phyloP scores from a whole-genome alignment of 73 alveolate genomes.

The Paramecium octaurelia region DNA sequence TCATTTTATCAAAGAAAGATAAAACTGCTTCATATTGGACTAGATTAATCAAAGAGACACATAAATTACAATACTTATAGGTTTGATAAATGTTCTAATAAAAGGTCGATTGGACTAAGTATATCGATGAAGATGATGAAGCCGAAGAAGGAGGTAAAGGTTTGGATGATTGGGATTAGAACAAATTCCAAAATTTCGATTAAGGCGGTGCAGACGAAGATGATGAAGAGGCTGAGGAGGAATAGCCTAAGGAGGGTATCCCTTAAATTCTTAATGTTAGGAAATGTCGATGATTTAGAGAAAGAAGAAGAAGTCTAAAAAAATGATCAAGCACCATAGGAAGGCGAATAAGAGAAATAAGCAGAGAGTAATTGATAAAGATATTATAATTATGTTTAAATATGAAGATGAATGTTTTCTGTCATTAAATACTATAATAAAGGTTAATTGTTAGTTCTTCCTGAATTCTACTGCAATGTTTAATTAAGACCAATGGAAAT shows the following conservation, averaged over 20 bases:
- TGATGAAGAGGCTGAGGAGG: slow-evolving; percentile 69
- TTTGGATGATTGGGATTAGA: slow-evolving; percentile 70
- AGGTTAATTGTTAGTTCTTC: background rate
- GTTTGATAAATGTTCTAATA: slow-evolving; percentile 56
- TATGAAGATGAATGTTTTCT: background rate
- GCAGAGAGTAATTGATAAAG: background rate
- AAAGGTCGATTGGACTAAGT: slow-evolving; percentile 69
- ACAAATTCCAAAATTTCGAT: slow-evolving; percentile 63
- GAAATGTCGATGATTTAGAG: background rate
- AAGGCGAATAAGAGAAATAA: background rate
- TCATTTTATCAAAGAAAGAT: slow-evolving; percentile 65
- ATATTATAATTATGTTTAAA: background rate
- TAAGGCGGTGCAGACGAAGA: slow-evolving; percentile 54
- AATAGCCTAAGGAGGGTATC: slow-evolving; percentile 44
- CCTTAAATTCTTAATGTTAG: slow-evolving; percentile 45
- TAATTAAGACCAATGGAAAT: background rate
- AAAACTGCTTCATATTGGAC: slow-evolving; percentile 79
- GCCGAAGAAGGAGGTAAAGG: slow-evolving; percentile 76
- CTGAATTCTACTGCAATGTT: background rate
- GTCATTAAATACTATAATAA: background rate
- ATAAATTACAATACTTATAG: slow-evolving; percentile 26
- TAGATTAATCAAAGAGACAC: slow-evolving; percentile 69
- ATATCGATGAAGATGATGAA: slow-evolving; percentile 75
- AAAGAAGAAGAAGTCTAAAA: background rate
- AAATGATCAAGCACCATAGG: background rate